Base-by-base conservation (phyloP, 2,329 filamentous ascomycete species). In the Endocalyx cinctus region DNA sequence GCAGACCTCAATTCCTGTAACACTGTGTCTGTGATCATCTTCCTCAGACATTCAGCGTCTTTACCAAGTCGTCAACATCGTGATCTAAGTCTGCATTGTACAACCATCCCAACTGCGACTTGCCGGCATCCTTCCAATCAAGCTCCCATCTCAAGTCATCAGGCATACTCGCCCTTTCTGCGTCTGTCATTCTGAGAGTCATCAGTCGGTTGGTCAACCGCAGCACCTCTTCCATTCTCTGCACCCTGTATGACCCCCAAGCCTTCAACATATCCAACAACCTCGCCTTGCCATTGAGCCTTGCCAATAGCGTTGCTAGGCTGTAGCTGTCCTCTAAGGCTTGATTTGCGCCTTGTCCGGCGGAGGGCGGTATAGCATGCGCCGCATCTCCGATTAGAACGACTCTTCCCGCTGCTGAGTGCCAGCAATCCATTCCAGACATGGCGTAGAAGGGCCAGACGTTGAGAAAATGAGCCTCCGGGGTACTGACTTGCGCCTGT, bases 291-390 rank as follows among this genome's bases (percentile, higher is more conserved):
- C 27, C 39, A 26, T 39, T 36, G 18, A 35, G 18, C 37, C 59
- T 43, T 17, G 47, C 49, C 34, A 64, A 34, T 0, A 74, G 42
- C 4, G 66, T 47, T 3, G 67, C 61, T 16, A 73, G 58, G 0
- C 59, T 62, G 33, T 65, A 67, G 1, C 66, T 63, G 37, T 77
- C 72, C 39, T 76, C 71, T 20, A 70, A 64, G 0, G 66, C 66
- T 29, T 69, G 64, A 34, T 68, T 69, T 1, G 62, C 57, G 0
- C 69, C 65, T 38, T 71, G 68, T 0, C 69, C 67, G 0, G 66
- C 63, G 0, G 62, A 62, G 0, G 67, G 69, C 0, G 67, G 67
- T 11, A 72, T 64, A 0, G 65, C 69, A 32, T 72, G 67, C 1
- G 67, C 68, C 5, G 64, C 65, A 18, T 72, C 69, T 0, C 69